Base-by-base conservation (phyloP, 2,329 filamentous ascomycete species). In the Beauveria sp. region DNA sequence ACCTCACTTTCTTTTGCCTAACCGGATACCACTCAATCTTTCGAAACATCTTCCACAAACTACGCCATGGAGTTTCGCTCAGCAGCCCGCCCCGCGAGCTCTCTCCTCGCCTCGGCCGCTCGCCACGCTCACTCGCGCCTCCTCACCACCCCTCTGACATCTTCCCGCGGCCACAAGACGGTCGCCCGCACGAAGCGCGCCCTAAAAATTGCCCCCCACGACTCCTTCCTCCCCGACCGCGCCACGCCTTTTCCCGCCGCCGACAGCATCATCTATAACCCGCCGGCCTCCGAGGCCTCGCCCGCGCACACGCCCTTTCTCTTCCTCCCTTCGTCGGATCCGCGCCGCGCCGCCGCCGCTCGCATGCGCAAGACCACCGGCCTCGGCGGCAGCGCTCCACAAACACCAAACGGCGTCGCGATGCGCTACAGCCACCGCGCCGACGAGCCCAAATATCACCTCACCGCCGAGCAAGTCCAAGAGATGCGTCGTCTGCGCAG, bases 221-320 rank as follows among this genome's bases (percentile, higher is more conserved):
- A 80, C 43, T 84, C 83, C 66, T 87, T 88, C 72, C 74, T 84
- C 46, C 75, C 70, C 65, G 73, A 69, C 64, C 71, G 72, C 56
- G 63, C 68, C 50, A 47, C 65, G 46, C 63, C 70, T 41, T 70
- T 72, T 61, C 65, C 71, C 47, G 67, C 68, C 65, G 66, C 67
- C 65, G 68, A 73, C 64, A 69, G 73, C 65, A 79, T 84, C 69
- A 77, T 84, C 70, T 84, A 81, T 75, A 84, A 83, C 74, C 82
- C 82, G 46, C 82, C 82, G 28, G 73, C 80, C 18, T 77, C 81
- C 10, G 75, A 78, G 61, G 75, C 81, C 3, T 80, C 82, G n/a
- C 83, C 85, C 61, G 79, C 78, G 67, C 81, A 87, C 74, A 88
- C 85, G n/a, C 85, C 85, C 61, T 81, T 85, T 74, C 82, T 85